Conservation (phyloP, 495 filamentous ascomycete genomes). For the Neurospora cerealis region DNA sequence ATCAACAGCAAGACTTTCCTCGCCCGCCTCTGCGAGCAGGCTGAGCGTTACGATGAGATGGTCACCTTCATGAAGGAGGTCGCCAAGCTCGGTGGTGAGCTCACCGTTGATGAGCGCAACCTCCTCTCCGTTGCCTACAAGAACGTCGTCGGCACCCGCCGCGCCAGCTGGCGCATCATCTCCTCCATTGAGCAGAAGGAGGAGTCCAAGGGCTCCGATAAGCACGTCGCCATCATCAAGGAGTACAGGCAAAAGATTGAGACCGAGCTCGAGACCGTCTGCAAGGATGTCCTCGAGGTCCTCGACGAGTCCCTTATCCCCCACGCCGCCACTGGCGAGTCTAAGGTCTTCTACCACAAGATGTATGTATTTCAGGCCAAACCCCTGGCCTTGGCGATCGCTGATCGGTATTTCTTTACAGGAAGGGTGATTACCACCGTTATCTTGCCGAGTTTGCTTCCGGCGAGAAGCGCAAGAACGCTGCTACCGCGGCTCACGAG, state of each 20-base stretch:
- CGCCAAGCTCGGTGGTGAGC: slow-evolving; percentile 94
- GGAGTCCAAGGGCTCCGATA: slow-evolving; percentile 97
- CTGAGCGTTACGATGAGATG: slow-evolving; percentile 99
- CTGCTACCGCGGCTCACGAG: slow-evolving; percentile 92
- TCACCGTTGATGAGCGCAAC: slow-evolving; percentile 98
- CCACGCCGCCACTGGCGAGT: slow-evolving; percentile 96
- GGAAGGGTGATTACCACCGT: slow-evolving; percentile 99
- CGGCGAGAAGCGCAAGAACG: slow-evolving; percentile 96
- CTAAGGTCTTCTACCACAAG: slow-evolving; percentile 99
- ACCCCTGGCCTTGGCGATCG: background rate
- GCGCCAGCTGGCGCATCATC: slow-evolving; percentile 99
- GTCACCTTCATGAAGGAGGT: slow-evolving; percentile 99
- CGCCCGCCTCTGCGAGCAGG: slow-evolving; percentile 99
- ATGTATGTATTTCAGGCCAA: slow-evolving; percentile 56
- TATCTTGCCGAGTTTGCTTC: slow-evolving; percentile 98
- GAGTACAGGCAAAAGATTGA: slow-evolving; percentile 99
- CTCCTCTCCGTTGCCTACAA: slow-evolving; percentile 98
- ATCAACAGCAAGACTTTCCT: slow-evolving; percentile 95
- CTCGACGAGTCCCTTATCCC: slow-evolving; percentile 93
- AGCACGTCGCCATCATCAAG: slow-evolving; percentile 91
- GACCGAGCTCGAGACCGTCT: slow-evolving; percentile 93
- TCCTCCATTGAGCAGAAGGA: slow-evolving; percentile 99
- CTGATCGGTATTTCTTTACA: slow-evolving; percentile 27
- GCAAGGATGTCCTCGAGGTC: slow-evolving; percentile 96
- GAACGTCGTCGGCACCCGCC: slow-evolving; percentile 97